These are phyloP conservation scores for Fusarium transvaalense DNA, from an alignment of 2,329 filamentous ascomycete species.

Conservation along the genomic window DNA sequence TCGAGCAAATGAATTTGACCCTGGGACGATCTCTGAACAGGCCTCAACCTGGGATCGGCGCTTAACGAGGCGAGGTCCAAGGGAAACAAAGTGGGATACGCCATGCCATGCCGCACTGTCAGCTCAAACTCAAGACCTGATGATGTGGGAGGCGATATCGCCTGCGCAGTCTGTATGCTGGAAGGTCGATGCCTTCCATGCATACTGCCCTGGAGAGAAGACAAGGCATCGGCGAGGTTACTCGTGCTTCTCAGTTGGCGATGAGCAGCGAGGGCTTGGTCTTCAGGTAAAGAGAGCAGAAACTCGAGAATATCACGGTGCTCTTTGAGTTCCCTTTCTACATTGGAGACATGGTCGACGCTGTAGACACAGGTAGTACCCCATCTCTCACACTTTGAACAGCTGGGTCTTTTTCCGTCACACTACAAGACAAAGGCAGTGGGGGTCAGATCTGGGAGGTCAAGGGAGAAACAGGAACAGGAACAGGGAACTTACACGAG, in stretches of 20 bases:
- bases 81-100: slow-evolving; percentile 33
- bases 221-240: slow-evolving; percentile 16
- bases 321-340: slow-evolving; percentile 29
- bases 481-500: slow-evolving; percentile 26
- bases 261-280: slow-evolving; percentile 19
- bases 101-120: slow-evolving; percentile 29
- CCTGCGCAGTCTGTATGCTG: slow-evolving; percentile 18
- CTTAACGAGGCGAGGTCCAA: slow-evolving; percentile 22
- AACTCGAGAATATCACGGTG: slow-evolving; percentile 28
- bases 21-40: slow-evolving; percentile 2
- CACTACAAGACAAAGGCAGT: slow-evolving; percentile 20
- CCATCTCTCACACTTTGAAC: slow-evolving; percentile 31
- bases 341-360: slow-evolving; percentile 22
- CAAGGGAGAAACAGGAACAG: background rate
- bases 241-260: slow-evolving; percentile 4
- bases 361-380: slow-evolving; percentile 25
- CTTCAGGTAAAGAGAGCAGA: slow-evolving; percentile 19
- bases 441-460: slow-evolving; percentile 19
- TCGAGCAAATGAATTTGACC: background rate
- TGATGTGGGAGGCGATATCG: slow-evolving; percentile 27
- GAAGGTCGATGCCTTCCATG: slow-evolving; percentile 30
- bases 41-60: slow-evolving; percentile 11
- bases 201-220: slow-evolving; percentile 28
- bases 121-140: slow-evolving; percentile 41
- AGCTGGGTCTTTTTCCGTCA: slow-evolving; percentile 27